A percentile compares a stretch with the other conserved stretches of the same genome.
Conservation (phyloP, 192 early-diverging fungal genomes). For the Mortierella alpina region DNA sequence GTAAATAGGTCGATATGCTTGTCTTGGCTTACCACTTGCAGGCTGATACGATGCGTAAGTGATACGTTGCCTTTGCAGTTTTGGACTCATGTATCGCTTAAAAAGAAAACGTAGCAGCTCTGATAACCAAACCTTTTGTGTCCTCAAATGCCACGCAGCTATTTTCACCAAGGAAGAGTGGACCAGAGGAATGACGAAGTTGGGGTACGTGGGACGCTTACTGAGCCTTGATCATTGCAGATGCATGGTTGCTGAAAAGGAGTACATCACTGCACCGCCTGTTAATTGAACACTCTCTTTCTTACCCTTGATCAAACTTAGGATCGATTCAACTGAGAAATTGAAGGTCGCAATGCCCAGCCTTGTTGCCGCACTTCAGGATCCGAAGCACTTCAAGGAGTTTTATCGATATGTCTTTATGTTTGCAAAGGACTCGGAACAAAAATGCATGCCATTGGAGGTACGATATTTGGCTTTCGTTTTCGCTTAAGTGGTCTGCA, state of each 20-base stretch:
- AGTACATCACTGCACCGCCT: no score
- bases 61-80: neutral
- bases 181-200: constrained; percentile 38
- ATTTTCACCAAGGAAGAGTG: constrained; percentile 62
- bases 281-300: neutral
- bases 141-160: constrained; percentile 4
- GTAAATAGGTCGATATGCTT: constrained; percentile 46
- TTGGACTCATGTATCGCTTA: neutral
- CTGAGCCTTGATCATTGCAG: neutral
- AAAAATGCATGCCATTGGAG: constrained; percentile 70
- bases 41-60: constrained; percentile 53
- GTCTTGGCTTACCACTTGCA: constrained; percentile 46
- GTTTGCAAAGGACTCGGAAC: constrained; percentile 71
- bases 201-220: constrained; percentile 16
- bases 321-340: constrained; percentile 51
- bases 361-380: constrained; percentile 42
- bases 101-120: neutral
- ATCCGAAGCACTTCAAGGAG: constrained; percentile 63
- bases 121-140: neutral
- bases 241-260: neutral
- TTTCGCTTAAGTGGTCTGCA: neutral
- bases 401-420: constrained; percentile 72
- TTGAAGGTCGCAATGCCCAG: constrained; percentile 50
- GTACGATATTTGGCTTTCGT: constrained; percentile 33
- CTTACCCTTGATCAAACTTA: constrained; percentile 19